Evolutionary conservation across 108 stramenopile genomes (phyloP).

Genomic region (Stephanodiscus triporus): DNA sequence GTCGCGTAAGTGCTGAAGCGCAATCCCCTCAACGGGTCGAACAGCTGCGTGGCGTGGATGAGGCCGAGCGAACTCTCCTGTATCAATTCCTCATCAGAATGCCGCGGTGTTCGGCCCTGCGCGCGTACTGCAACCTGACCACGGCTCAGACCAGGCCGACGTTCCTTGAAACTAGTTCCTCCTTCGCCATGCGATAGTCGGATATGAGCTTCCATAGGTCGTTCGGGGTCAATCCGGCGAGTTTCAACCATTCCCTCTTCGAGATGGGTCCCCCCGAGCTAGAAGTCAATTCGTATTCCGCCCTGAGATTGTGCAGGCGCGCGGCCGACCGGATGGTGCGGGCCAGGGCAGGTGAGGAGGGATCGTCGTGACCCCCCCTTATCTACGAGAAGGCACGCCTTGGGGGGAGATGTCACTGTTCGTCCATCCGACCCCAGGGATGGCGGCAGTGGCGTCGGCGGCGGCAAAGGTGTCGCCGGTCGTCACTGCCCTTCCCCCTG

Average conservation of each 20-base stretch:
- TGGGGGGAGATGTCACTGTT: too few species aligned
- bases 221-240: slow-evolving; percentile 58
- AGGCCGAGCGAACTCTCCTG: slow-evolving; percentile 95
- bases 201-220: slow-evolving; percentile 61
- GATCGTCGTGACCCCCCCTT: too few species aligned
- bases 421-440: too few species aligned
- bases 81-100: slow-evolving; percentile 82
- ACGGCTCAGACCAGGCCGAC: slow-evolving; percentile 85
- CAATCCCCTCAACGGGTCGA: slow-evolving; percentile 87
- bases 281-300: slow-evolving; percentile 50
- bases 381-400: too few species aligned
- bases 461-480: too few species aligned
- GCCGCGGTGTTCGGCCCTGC: slow-evolving; percentile 16
- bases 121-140: slow-evolving; percentile 54
- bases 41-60: slow-evolving; percentile 90
- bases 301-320: slow-evolving; percentile 61
- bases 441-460: too few species aligned
- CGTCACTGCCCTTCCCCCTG: too few species aligned
- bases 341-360: too few species aligned
- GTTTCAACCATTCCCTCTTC: slow-evolving; percentile 65
- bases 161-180: slow-evolving; percentile 74
- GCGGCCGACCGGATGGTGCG: slow-evolving; percentile 74
- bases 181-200: slow-evolving; percentile 75
- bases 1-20: slow-evolving; percentile 95
- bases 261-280: slow-evolving; percentile 47